Evolutionary conservation across 2,329 filamentous ascomycete species (phyloP).

Genomic region (Delphinella strobiligena): DNA sequence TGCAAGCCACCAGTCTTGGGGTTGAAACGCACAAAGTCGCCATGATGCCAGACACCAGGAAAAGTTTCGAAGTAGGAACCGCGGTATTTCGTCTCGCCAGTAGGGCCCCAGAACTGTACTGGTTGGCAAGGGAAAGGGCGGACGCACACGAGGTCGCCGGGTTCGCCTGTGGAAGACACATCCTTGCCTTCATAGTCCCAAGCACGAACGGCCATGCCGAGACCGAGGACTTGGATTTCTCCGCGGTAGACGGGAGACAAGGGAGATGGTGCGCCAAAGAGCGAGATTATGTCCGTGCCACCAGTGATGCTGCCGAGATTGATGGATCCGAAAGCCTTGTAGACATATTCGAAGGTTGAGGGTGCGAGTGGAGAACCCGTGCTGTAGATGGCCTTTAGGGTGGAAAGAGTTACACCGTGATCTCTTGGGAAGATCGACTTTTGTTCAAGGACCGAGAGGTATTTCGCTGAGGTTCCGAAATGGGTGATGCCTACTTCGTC

Average conservation of each 20-base stretch:
- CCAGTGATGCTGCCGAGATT: constrained; percentile 91
- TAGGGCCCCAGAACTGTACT: constrained; percentile 70
- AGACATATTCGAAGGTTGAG: constrained; percentile 85
- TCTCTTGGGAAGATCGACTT: constrained; percentile 48
- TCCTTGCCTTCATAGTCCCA: constrained; percentile 44
- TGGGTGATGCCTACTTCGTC: constrained; percentile 75
- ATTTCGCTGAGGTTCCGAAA: constrained; percentile 90
- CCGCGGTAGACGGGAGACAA: constrained; percentile 37
- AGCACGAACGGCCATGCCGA: constrained; percentile 39
- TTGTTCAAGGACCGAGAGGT: constrained; percentile 81
- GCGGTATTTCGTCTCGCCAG: constrained; percentile 64
- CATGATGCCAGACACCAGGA: constrained; percentile 74
- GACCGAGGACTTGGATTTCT: constrained; percentile 37
- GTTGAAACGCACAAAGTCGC: constrained; percentile 73
- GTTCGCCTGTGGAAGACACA: constrained; percentile 49
- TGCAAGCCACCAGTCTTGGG: constrained; percentile 62
- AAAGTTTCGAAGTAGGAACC: constrained; percentile 85
- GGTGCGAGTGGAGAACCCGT: constrained; percentile 87
- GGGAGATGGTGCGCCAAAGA: constrained; percentile 74
- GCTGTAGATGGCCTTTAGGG: constrained; percentile 77
- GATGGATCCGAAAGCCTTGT: constrained; percentile 66
- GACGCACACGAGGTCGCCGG: constrained; percentile 80
- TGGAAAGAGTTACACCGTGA: constrained; percentile 43
- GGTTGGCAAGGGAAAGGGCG: constrained; percentile 85
- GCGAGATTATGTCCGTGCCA: constrained; percentile 89